phyloP scores from a whole-genome alignment of 2,329 filamentous ascomycete species.

The Fusarium subtropicale region DNA sequence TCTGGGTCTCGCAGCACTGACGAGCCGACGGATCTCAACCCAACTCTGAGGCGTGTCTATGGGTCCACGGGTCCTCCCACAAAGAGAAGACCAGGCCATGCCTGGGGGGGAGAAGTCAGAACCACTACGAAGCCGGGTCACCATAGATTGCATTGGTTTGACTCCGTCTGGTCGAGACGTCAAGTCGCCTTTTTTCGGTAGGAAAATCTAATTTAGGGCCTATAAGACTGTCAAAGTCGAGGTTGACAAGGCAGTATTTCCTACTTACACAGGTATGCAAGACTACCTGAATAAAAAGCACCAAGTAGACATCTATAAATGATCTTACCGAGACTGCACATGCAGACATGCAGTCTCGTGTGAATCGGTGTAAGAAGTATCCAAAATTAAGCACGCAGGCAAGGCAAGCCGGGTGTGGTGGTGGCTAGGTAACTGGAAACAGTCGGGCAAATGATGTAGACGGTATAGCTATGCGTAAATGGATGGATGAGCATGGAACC shows the following conservation, averaged over 20 bases:
- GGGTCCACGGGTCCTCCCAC: slow-evolving; percentile 47
- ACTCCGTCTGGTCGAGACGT: slow-evolving; percentile 11
- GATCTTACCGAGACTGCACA: not conserved
- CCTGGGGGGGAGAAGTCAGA: slow-evolving; percentile 20
- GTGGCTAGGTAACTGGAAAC: not conserved
- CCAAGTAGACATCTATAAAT: not conserved
- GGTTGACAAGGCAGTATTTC: not conserved
- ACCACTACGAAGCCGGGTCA: slow-evolving; percentile 34
- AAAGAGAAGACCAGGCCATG: slow-evolving; percentile 39
- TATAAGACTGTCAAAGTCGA: slow-evolving; percentile 10
- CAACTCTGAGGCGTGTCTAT: slow-evolving; percentile 52
- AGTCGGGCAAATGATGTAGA: slow-evolving; percentile 4
- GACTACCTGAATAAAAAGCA: not conserved
- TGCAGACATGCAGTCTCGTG: not conserved
- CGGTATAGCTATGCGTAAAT: slow-evolving; percentile 1
- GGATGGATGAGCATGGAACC: slow-evolving; percentile 3
- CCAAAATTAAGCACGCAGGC: not conserved
- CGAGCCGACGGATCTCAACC: slow-evolving; percentile 55
- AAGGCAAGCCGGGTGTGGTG: not conserved
- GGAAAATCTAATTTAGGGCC: slow-evolving; percentile 14
- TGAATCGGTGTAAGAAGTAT: slow-evolving; percentile 18
- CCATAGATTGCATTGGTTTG: slow-evolving; percentile 22
- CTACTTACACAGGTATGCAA: not conserved
- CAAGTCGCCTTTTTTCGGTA: slow-evolving; percentile 23
- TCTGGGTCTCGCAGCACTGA: slow-evolving; percentile 56